Evolutionary conservation across 2,329 filamentous ascomycete species (phyloP).

Genomic region (Bertia moriformis): DNA sequence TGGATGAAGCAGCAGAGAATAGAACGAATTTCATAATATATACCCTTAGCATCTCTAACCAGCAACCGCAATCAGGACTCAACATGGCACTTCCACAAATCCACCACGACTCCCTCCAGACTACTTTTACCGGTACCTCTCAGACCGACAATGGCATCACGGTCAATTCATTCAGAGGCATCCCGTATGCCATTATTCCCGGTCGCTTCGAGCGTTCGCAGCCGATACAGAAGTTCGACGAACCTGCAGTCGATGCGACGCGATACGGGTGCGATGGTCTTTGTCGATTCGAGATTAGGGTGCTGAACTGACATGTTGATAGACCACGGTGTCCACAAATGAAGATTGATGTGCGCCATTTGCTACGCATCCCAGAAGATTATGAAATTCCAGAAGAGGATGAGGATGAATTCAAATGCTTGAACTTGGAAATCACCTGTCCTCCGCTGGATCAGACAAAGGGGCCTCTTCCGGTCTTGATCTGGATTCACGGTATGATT

Average conservation of each 20-base stretch:
- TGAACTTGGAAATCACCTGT: slow-evolving; percentile 23
- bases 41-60: too few species aligned
- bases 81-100: neutral
- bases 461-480: slow-evolving; percentile 18
- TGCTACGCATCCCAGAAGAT: slow-evolving; percentile 23
- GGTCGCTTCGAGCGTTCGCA: slow-evolving; percentile 2
- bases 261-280: slow-evolving; percentile 1
- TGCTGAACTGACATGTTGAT: slow-evolving; percentile 3
- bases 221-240: neutral
- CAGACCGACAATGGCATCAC: neutral
- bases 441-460: slow-evolving; percentile 5
- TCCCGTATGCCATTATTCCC: slow-evolving; percentile 3
- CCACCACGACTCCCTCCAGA: neutral
- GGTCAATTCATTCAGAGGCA: slow-evolving; percentile 3
- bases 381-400: slow-evolving; percentile 7
- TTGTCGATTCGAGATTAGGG: neutral
- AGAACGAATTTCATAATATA: too few species aligned
- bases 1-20: too few species aligned
- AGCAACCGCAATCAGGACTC: too few species aligned
- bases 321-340: slow-evolving; percentile 26
- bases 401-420: slow-evolving; percentile 25
- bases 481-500: slow-evolving; percentile 26
- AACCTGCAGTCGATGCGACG: slow-evolving; percentile 2
- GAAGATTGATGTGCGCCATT: slow-evolving; percentile 21
- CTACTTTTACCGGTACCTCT: neutral